Percentiles rank a stretch among this genome's conserved stretches.
These are phyloP conservation scores for Boletus sp. DNA, from an alignment of 768 basidiomycete genomes.

Conservation along the genomic window DNA sequence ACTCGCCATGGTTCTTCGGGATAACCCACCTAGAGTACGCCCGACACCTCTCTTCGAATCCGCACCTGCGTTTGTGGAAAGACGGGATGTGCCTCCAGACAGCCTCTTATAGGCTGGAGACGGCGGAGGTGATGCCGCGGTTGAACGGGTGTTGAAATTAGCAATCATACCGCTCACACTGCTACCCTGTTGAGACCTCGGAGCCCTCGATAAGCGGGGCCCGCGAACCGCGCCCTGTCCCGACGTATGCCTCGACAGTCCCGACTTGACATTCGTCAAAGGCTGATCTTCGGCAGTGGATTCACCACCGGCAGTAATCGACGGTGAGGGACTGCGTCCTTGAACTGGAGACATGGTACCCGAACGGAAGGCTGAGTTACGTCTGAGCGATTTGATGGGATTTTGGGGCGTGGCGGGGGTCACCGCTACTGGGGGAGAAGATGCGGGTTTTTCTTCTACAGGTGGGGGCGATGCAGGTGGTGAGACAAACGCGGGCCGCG, in stretches of 20 bases:
- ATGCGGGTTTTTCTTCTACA: slow-evolving; percentile 19
- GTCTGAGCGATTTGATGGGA: slow-evolving; percentile 42
- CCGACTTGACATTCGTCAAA: slow-evolving; percentile 33
- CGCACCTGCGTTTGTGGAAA: slow-evolving; percentile 6
- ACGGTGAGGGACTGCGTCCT: slow-evolving; percentile 46
- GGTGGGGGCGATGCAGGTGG: slow-evolving; percentile 26
- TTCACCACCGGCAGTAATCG: slow-evolving; percentile 25
- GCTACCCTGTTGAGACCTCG: slow-evolving; percentile 41
- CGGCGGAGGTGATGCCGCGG: slow-evolving; percentile 38
- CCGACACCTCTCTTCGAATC: slow-evolving; percentile 42
- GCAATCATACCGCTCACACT: slow-evolving; percentile 57
- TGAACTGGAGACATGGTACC: slow-evolving; percentile 33
- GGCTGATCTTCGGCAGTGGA: slow-evolving; percentile 32
- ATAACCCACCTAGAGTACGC: slow-evolving; percentile 48
- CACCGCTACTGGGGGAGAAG: slow-evolving; percentile 36
- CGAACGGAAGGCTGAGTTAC: slow-evolving; percentile 35
- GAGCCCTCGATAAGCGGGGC: slow-evolving; percentile 48
- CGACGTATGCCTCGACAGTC: slow-evolving; percentile 50
- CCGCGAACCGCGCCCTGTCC: slow-evolving; percentile 43
- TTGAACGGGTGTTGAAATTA: slow-evolving; percentile 50
- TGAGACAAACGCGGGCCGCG: slow-evolving; percentile 18
- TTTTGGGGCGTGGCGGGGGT: slow-evolving; percentile 53
- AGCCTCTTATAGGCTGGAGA: slow-evolving; percentile 45
- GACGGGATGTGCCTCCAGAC: slow-evolving; percentile 35
- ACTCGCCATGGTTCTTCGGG: slow-evolving; percentile 78